Evolutionary conservation across 345 rosid genomes (phyloP), one percentile per base, ranked within the genome.

Genomic region (Citrus trifoliata): DNA sequence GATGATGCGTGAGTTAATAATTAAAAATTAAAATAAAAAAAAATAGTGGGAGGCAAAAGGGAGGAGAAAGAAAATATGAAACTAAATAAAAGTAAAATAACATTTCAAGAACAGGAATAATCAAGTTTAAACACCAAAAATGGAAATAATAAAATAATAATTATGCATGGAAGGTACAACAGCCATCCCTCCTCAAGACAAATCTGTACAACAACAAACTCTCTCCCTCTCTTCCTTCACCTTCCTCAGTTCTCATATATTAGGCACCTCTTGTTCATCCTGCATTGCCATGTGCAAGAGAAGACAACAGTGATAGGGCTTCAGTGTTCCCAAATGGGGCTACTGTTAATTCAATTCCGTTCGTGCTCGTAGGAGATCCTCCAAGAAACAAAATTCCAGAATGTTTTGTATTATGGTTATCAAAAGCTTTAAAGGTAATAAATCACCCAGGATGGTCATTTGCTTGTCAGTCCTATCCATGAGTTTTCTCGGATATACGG

Each of bases 381-480:
- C 62, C 68, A 74, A 46, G 67, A 42, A 55, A 78, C 78, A 58
- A 81, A 66, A 81, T 55, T 55, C 76, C 51, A 71, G 51, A 59
- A 46, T 70, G 78, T 21, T 28, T 27, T 72, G 79, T 73, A 70
- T 76, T 58, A 33, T 42, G 74, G 80, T 72, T 58, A 53, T 30
- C 69, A 51, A 67, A 75, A 30, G 75, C 73, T 48, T 82, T 67
- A 37, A 75, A 80, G 42, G 69, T 27, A 74, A 69, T 55, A 61
- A 68, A 71, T 80, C 70, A 67, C 76, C 42, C n/a, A 7, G 62
- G 76, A 53, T 0, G 7, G 21, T 71, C 71, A 40, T 67, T 35
- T 46, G 64, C 67, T 76, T 59, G 78, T 79, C 75, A 74, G 67
- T 80, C n/a, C 86, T 85, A 78, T 81, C 80, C 86, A 65, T 77